A percentile compares a stretch with the other conserved stretches of the same genome.
Evolutionary conservation across 768 basidiomycete genomes (phyloP).

Genomic region (Cystobasidium ongulense): DNA sequence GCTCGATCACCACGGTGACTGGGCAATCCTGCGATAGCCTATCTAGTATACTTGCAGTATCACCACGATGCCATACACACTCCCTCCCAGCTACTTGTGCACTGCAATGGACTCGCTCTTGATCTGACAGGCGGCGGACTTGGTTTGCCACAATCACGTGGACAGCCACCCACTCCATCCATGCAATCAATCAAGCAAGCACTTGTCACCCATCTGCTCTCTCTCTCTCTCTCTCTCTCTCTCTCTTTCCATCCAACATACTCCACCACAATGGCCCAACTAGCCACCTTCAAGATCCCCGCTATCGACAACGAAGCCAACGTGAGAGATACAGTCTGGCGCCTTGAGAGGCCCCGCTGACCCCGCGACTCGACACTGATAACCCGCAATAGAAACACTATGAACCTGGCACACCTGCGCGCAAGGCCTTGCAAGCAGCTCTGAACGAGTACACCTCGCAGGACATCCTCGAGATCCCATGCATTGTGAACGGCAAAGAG

Average conservation of each 20-base stretch:
- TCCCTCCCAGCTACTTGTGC: no score
- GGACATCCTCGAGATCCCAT: constrained; percentile 85
- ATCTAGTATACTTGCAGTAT: no score
- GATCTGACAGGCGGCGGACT: no score
- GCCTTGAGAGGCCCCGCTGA: neutral
- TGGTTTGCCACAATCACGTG: no score
- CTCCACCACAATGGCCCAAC: constrained; percentile 9
- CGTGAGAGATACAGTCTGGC: constrained; percentile 52
- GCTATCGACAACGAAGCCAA: constrained; percentile 70
- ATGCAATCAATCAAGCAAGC: no score
- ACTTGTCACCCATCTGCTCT: neutral
- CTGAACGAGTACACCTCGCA: constrained; percentile 70
- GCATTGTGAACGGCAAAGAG: constrained; percentile 78
- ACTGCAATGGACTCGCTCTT: no score
- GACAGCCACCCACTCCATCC: no score
- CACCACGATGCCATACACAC: no score
- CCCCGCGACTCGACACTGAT: neutral
- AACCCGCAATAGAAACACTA: constrained; percentile 50
- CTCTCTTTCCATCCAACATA: neutral
- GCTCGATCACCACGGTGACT: no score
- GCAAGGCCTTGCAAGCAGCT: constrained; percentile 62
- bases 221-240: neutral
- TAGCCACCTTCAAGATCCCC: constrained; percentile 32
- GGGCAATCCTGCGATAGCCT: no score
- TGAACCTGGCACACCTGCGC: constrained; percentile 68